Base-by-base conservation (phyloP, 495 filamentous ascomycete genomes). In the Tuber melanosporum region DNA sequence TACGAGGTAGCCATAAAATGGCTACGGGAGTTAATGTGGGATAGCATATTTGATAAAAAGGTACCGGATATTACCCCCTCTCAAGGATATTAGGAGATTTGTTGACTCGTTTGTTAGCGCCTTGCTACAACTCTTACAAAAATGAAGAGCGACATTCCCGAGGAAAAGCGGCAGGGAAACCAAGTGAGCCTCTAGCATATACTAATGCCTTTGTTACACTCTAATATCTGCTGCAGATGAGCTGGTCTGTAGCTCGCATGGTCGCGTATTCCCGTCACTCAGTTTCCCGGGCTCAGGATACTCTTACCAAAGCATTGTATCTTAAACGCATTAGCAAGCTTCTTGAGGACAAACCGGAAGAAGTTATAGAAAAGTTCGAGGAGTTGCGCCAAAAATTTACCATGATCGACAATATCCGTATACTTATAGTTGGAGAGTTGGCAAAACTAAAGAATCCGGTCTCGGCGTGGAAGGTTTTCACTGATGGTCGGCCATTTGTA, bases 121-220 rank as follows among this genome's bases (percentile, higher is more conserved):
- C 87, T 99, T 75, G 91, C 90, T 76, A 91, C 94, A 0, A 92
- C 92, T n/a, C 89, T 94, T n/a, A 89, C 90, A 32, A 92, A 96
- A 83, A 90, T 97, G 42, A 88, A 97, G 10, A 93, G 94, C 15
- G 95, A 98, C 82, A 91, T 99, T 43, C 95, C 95, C 4, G 94
- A 98, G 77, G 87, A 91, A 74, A 99, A 98, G 88, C 91, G 95
- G 32, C 92, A 90, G 77, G 95, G 96, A 42, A 90, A 92, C 76
- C 88, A 88, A 75, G 89, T 90, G 75, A 70, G 72, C 49, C 26
- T 22, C 15, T 10, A 19, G 14, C 44, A 45, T 14, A 71, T 22
- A 45, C 2, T 17, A 47, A 47, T 44, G 17, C 39, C 17, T 70
- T 57, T 42, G 19, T 1, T 42, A 9, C 52, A n/a, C 52, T 26